These are phyloP conservation scores for Grosmannia serpens DNA, from an alignment of 2,329 filamentous ascomycete species.

Conservation along the genomic window DNA sequence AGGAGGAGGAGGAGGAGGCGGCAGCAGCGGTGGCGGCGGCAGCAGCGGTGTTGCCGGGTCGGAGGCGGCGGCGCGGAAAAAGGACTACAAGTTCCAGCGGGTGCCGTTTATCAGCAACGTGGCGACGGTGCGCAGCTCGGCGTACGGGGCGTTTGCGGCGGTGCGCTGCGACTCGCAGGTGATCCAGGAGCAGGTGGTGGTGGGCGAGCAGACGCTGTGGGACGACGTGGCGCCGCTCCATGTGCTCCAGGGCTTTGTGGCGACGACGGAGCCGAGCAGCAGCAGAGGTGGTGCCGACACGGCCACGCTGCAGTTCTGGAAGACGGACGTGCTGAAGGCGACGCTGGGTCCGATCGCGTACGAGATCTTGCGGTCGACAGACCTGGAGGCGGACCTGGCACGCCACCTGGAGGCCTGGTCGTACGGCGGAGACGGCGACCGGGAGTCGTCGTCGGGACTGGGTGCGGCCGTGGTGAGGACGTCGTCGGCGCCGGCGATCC, in stretches of 20 bases:
- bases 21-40: slow-evolving; percentile 19
- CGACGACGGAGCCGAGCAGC: slow-evolving; percentile 30
- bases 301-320: slow-evolving; percentile 28
- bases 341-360: slow-evolving; percentile 38
- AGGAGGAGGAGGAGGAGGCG: too few relatives aligned
- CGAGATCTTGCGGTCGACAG: slow-evolving; percentile 47
- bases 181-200: slow-evolving; percentile 56
- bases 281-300: too few relatives aligned
- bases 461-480: slow-evolving; percentile 32
- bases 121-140: slow-evolving; percentile 72
- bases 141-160: slow-evolving; percentile 81
- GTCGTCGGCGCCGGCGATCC: slow-evolving; percentile 54
- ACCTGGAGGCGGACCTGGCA: slow-evolving; percentile 52
- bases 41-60: too few relatives aligned
- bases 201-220: slow-evolving; percentile 60
- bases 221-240: slow-evolving; percentile 60
- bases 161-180: slow-evolving; percentile 76
- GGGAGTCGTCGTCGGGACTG: slow-evolving; percentile 15
- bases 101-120: slow-evolving; percentile 82
- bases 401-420: slow-evolving; percentile 33
- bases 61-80: slow-evolving; percentile 49
- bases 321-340: slow-evolving; percentile 33
- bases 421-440: slow-evolving; percentile 24
- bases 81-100: slow-evolving; percentile 88
- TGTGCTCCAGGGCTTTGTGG: slow-evolving; percentile 50